phyloP scores from a whole-genome alignment of 768 basidiomycete species.

The Boletus patriciae region DNA sequence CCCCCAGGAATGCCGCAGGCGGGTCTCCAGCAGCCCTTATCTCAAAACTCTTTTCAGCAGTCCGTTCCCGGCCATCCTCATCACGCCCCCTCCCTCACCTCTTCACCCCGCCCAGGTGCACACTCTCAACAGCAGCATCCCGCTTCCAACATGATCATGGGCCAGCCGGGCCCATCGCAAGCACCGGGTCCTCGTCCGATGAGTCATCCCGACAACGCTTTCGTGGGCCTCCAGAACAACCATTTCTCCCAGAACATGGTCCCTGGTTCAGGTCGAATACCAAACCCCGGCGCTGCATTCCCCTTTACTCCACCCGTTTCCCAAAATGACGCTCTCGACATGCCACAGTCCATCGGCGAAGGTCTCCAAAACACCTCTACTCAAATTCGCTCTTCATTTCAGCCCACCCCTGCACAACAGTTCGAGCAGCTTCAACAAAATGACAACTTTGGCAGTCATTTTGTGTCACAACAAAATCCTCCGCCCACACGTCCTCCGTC shows the following conservation, averaged over 20 bases:
- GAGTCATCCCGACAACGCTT: conserved; percentile 48
- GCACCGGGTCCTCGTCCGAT: conserved; percentile 37
- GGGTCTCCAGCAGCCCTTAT: conserved; percentile 30
- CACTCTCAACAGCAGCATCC: conserved; percentile 31
- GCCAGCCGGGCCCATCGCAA: conserved; percentile 33
- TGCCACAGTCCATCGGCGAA: conserved; percentile 43
- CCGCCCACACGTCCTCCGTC: conserved; percentile 46
- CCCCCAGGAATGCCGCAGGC: conserved; percentile 34
- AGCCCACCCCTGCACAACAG: conserved; percentile 63
- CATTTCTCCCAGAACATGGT: conserved; percentile 35
- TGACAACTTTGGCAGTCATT: conserved; percentile 36
- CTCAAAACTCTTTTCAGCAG: conserved; percentile 33
- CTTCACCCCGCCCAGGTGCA: conserved; percentile 32
- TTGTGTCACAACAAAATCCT: conserved; percentile 40
- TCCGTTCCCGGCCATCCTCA: conserved; percentile 30
- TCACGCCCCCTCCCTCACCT: conserved; percentile 30
- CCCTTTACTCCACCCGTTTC: conserved; percentile 51
- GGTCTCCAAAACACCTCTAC: conserved; percentile 41
- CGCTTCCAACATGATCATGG: conserved; percentile 32
- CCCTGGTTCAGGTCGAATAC: conserved; percentile 38
- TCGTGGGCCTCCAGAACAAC: conserved; percentile 42
- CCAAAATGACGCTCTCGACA: conserved; percentile 48
- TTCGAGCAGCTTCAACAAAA: conserved; percentile 54
- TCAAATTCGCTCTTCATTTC: conserved; percentile 42
- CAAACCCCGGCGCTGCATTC: conserved; percentile 36